Percentiles rank a stretch among this genome's conserved stretches.
Conservation (phyloP, 2,329 filamentous ascomycete species). For the Fusarium anthophilum region DNA sequence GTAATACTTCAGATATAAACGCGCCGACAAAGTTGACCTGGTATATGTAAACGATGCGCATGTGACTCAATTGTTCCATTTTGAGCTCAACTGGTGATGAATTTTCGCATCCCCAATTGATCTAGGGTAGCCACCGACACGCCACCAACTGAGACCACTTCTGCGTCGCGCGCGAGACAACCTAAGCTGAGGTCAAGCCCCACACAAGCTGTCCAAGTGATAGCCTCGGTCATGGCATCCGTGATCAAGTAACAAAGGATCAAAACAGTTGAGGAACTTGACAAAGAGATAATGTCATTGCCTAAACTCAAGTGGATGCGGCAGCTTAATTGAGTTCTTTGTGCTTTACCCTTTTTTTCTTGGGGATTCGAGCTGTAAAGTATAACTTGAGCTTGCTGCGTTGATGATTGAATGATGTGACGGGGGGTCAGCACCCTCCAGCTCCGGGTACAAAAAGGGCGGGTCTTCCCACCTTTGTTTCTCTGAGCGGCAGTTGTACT, state of each 20-base stretch:
- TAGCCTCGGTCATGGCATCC: slow-evolving; percentile 22
- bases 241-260: background rate
- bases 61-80: background rate
- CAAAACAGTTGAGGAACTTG: background rate
- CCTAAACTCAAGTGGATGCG: too few relatives aligned
- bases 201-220: slow-evolving; percentile 32
- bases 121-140: slow-evolving; percentile 33
- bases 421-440: background rate
- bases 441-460: slow-evolving; percentile 46
- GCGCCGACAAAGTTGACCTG: background rate
- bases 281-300: background rate
- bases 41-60: background rate
- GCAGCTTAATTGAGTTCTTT: background rate
- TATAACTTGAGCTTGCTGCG: background rate
- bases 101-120: background rate
- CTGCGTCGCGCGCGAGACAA: slow-evolving; percentile 13
- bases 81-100: slow-evolving; percentile 7
- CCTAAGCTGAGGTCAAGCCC: background rate
- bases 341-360: background rate
- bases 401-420: slow-evolving; percentile 37
- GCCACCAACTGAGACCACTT: slow-evolving; percentile 35
- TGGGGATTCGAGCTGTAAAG: background rate
- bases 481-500: slow-evolving; percentile 34
- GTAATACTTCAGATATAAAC: too few relatives aligned
- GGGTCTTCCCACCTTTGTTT: slow-evolving; percentile 42